Percentiles rank a stretch among this genome's conserved stretches.
Evolutionary conservation across 2,329 filamentous ascomycete species (phyloP).

Genomic region (Botrytis byssoidea): DNA sequence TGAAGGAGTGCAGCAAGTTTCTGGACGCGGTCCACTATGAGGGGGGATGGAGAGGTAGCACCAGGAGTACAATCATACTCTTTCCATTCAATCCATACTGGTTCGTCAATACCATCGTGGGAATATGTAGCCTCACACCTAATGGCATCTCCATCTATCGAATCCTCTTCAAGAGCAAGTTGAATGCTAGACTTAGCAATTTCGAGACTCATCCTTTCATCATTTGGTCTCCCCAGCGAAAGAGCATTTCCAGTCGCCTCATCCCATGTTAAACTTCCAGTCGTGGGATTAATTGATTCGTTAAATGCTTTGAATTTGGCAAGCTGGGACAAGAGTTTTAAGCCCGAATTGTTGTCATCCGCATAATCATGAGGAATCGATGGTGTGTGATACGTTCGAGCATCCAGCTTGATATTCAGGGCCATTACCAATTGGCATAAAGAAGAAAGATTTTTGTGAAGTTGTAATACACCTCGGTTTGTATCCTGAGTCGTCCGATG

Average conservation of each 20-base stretch:
- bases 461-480: conserved; percentile 47
- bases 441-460: conserved; percentile 49
- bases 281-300: conserved; percentile 44
- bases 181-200: conserved; percentile 25
- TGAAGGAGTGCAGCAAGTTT: conserved; percentile 50
- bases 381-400: conserved; percentile 25
- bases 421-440: conserved; percentile 47
- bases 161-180: conserved; percentile 11
- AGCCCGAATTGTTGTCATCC: conserved; percentile 41
- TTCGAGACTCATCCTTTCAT: conserved; percentile 22
- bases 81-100: conserved; percentile 53
- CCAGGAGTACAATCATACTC: conserved; percentile 45
- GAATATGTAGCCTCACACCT: conserved; percentile 45
- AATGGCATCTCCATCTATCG: conserved; percentile 5
- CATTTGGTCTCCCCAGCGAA: conserved; percentile 40
- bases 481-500: conserved; percentile 49
- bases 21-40: conserved; percentile 47
- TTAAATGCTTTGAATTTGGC: conserved; percentile 54
- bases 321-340: conserved; percentile 45
- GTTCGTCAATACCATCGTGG: conserved; percentile 39
- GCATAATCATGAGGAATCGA: conserved; percentile 29
- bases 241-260: conserved; percentile 43
- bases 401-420: conserved; percentile 46
- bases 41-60: conserved; percentile 41
- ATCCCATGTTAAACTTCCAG: conserved; percentile 39